Percentiles rank a stretch among this genome's conserved stretches.
Conservation (phyloP, 1,139 yeast genomes). For the Candida gigantensis region DNA sequence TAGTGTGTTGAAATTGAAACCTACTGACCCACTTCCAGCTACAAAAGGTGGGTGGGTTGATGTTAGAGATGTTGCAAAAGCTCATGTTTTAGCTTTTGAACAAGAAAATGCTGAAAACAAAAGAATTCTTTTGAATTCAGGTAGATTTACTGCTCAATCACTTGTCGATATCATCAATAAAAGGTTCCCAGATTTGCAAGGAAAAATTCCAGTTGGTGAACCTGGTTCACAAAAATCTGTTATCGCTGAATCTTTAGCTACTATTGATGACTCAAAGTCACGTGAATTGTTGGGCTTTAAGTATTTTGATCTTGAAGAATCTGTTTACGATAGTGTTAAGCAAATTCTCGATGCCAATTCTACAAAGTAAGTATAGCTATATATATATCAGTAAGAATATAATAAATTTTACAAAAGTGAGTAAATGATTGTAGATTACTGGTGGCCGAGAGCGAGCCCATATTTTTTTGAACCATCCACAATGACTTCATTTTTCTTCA, state of each 20-base stretch:
- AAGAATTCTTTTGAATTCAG: slow-evolving; percentile 19
- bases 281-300: slow-evolving; percentile 34
- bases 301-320: slow-evolving; percentile 35
- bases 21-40: slow-evolving; percentile 20
- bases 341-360: slow-evolving; percentile 39
- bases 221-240: slow-evolving; percentile 40
- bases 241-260: slow-evolving; percentile 20
- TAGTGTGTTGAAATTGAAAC: slow-evolving; percentile 23
- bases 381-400: neutral
- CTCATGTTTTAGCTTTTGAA: slow-evolving; percentile 45
- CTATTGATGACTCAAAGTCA: slow-evolving; percentile 38
- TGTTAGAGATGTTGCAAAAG: slow-evolving; percentile 55
- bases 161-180: slow-evolving; percentile 24
- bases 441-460: too few relatives aligned
- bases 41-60: slow-evolving; percentile 36
- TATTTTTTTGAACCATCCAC: too few relatives aligned
- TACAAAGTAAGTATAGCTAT: too few relatives aligned
- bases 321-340: slow-evolving; percentile 43
- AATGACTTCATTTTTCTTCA: too few relatives aligned
- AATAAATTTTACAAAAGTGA: slow-evolving; percentile 1
- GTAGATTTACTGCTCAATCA: slow-evolving; percentile 22
- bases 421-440: too few relatives aligned
- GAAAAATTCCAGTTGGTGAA: slow-evolving; percentile 39
- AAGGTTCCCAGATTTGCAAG: slow-evolving; percentile 19
- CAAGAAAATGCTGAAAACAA: slow-evolving; percentile 18